Percentiles rank a stretch among this genome's conserved stretches.
These are phyloP conservation scores for Wickerhamomyces bovis DNA, from an alignment of 805 yeast species.

Conservation along the genomic window DNA sequence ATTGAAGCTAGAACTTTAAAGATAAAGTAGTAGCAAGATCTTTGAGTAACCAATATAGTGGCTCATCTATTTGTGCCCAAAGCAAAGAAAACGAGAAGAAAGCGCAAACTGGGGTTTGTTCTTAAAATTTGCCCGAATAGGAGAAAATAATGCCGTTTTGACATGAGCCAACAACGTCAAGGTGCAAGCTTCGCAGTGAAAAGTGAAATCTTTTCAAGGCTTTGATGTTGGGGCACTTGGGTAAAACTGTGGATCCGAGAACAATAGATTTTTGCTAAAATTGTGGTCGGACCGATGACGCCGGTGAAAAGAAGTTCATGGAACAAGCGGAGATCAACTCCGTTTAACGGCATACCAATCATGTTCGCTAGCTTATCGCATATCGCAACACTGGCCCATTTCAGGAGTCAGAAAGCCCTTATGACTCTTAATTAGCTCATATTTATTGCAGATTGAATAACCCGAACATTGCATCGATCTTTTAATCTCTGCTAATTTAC, in stretches of 20 bases:
- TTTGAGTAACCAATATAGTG: too few species aligned
- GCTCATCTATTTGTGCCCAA: neutral
- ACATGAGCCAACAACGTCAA: neutral
- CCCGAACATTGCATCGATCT: too few species aligned
- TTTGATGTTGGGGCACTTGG: neutral
- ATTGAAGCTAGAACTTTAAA: too few species aligned
- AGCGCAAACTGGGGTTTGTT: neutral
- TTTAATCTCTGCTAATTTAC: too few species aligned
- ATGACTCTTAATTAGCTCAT: too few species aligned
- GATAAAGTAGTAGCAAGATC: too few species aligned
- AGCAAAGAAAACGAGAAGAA: neutral
- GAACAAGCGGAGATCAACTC: neutral
- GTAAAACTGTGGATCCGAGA: neutral
- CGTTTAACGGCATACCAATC: too few species aligned
- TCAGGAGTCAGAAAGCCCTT: neutral
- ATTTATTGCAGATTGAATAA: too few species aligned
- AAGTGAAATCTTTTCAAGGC: neutral
- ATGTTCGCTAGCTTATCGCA: too few species aligned
- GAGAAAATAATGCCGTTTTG: neutral
- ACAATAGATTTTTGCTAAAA: neutral
- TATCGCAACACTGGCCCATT: neutral
- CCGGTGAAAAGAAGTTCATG: neutral
- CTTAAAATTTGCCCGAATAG: neutral
- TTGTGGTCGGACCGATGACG: neutral
- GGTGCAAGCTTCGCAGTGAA: neutral